phyloP scores from a whole-genome alignment of 306 rosid species.

The Mucuna pruriens region DNA sequence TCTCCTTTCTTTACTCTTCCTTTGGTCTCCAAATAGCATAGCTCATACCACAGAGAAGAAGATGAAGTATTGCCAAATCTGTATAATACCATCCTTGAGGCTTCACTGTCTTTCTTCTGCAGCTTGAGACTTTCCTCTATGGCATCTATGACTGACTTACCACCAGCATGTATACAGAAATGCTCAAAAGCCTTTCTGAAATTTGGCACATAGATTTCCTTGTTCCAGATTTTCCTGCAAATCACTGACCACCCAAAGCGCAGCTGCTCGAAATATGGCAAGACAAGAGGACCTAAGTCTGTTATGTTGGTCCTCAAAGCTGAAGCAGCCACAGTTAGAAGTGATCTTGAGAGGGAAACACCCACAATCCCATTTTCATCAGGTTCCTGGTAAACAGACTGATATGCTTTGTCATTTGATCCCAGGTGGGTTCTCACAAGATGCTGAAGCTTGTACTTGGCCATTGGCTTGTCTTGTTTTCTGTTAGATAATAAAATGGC shows the following conservation, averaged over 20 bases:
- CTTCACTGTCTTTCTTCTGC: conserved; percentile 67
- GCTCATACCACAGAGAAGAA: conserved; percentile 73
- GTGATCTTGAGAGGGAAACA: conserved; percentile 57
- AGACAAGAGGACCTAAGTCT: conserved; percentile 56
- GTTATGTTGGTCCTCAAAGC: conserved; percentile 60
- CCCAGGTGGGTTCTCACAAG: conserved; percentile 68
- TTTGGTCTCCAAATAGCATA: conserved; percentile 69
- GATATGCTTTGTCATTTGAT: conserved; percentile 61
- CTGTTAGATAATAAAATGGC: conserved; percentile 66
- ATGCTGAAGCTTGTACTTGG: conserved; percentile 67
- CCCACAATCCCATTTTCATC: conserved; percentile 57
- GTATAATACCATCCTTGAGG: conserved; percentile 79
- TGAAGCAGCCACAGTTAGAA: conserved; percentile 60
- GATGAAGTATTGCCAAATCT: conserved; percentile 81
- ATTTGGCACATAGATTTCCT: conserved; percentile 53
- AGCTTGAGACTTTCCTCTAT: conserved; percentile 58
- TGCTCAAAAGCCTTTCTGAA: conserved; percentile 70
- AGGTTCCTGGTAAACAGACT: conserved; percentile 58
- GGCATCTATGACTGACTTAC: conserved; percentile 67
- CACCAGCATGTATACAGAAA: conserved; percentile 85
- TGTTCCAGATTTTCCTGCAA: conserved; percentile 44
- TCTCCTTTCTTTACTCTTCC: conserved; percentile 67
- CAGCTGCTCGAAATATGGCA: conserved; percentile 71
- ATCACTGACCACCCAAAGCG: conserved; percentile 48
- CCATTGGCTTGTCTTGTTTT: conserved; percentile 53